Percentiles rank a stretch among this genome's conserved stretches.
These are phyloP conservation scores for Rutstroemia sp. DNA, from an alignment of 2,329 filamentous ascomycete species.

Conservation along the genomic window DNA sequence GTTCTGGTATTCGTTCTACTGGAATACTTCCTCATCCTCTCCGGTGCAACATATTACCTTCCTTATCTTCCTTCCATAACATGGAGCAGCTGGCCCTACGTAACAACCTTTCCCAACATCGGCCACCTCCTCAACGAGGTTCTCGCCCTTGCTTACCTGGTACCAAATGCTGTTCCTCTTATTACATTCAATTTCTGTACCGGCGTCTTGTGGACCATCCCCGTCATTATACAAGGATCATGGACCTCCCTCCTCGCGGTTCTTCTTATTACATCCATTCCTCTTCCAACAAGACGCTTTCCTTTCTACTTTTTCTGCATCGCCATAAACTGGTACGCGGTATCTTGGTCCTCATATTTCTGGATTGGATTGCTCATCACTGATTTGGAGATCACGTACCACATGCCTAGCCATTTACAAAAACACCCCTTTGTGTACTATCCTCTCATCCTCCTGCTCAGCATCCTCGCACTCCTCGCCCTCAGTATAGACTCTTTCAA, in stretches of 20 bases:
- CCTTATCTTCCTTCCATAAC: constrained; percentile 38
- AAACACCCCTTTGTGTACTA: constrained; percentile 31
- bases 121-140: constrained; percentile 37
- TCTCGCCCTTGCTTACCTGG: constrained; percentile 37
- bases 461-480: constrained; percentile 21
- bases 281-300: constrained; percentile 39
- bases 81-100: constrained; percentile 41
- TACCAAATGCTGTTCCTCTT: constrained; percentile 40
- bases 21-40: constrained; percentile 40
- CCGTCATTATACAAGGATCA: constrained; percentile 39
- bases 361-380: constrained; percentile 38
- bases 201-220: constrained; percentile 42
- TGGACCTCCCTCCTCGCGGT: constrained; percentile 37
- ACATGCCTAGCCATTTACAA: constrained; percentile 34
- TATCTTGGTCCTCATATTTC: constrained; percentile 38
- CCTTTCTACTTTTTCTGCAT: constrained; percentile 37
- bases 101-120: constrained; percentile 33
- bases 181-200: constrained; percentile 42
- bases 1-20: constrained; percentile 35
- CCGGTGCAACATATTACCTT: constrained; percentile 36
- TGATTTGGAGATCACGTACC: constrained; percentile 39
- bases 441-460: constrained; percentile 29
- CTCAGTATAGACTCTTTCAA: constrained; percentile 12
- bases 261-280: constrained; percentile 38
- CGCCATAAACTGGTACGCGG: constrained; percentile 39